Percentiles rank a stretch among this genome's conserved stretches.
phyloP scores from a whole-genome alignment of 495 filamentous ascomycete genomes.

The Astrothelium macrocarpum region DNA sequence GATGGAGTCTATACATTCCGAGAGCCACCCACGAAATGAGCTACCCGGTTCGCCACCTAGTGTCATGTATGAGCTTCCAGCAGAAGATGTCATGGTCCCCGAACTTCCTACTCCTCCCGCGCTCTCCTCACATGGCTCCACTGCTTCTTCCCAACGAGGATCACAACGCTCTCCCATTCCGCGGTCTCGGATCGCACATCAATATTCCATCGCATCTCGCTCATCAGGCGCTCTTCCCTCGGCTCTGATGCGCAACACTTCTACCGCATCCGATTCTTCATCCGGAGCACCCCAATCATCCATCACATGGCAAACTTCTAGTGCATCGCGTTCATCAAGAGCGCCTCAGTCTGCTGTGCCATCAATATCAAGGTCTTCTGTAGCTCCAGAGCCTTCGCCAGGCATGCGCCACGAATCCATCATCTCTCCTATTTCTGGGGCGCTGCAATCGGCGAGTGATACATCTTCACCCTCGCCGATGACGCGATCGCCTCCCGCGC shows the following conservation, averaged over 20 bases:
- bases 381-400: neutral
- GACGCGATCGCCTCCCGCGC: neutral
- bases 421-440: neutral
- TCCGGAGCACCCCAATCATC: neutral
- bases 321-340: conserved; percentile 45
- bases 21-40: neutral
- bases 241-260: neutral
- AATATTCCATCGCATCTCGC: neutral
- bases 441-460: neutral
- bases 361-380: neutral
- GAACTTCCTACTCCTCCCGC: neutral
- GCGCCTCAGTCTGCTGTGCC: neutral
- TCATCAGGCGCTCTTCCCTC: neutral
- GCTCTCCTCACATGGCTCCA: neutral
- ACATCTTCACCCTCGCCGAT: neutral
- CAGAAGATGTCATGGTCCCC: neutral
- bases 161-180: neutral
- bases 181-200: neutral
- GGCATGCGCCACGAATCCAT: neutral
- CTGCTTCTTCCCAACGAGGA: neutral
- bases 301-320: conserved; percentile 39
- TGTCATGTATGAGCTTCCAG: neutral
- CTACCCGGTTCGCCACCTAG: neutral
- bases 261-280: neutral
- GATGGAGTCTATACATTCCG: neutral